Base-by-base conservation (phyloP, 2,329 filamentous ascomycete species). In the Trichoderma sp. region DNA sequence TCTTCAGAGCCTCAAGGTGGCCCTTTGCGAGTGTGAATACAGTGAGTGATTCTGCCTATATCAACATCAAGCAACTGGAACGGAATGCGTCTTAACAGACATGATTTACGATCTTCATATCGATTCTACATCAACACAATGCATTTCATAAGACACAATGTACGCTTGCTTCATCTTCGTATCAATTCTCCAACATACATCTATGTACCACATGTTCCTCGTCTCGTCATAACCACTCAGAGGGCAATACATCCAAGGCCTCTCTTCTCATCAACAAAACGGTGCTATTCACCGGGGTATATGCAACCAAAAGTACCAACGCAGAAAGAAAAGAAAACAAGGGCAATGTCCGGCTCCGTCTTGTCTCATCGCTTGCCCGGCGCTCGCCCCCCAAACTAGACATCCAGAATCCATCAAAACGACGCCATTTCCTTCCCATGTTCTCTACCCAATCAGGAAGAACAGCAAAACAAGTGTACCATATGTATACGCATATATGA, bases 251-350 rank as follows among this genome's bases (percentile, higher is more conserved):
- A 14, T 24, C 21, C 48, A 52, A 17, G 34, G 28, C 48, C 30
- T 15, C 19, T 41, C 43, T 56, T 51, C 44, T 41, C 24, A 19
- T 9, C 34, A 6, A 45, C 26, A 64, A 59, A 64, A 59, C 45
- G 52, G 56, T 45, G 57, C 9, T 30, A 55, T 10, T 48, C 61
- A 57, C 55, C 60, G 65, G 67, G 65, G 65, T 68, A 68, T 67
- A 68, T 64, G 28, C 51, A 61, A 47, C 50, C 48, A 60, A 60
- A 34, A 65, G 48, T 43, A 52, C 48, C 48, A 54, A 17, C 2
- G 34, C 34, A 43, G 24, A 30, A 52, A 44, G 21, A 52, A 45
- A 51, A 61, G 19, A 52, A 50, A 24, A 24, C 19, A 21, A 14
- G 21, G 15, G 10, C 41, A 6, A 56, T 17, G 15, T 47, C 55